Base-by-base conservation (phyloP, 306 rosid genomes). In the Pyrus betulifolia region DNA sequence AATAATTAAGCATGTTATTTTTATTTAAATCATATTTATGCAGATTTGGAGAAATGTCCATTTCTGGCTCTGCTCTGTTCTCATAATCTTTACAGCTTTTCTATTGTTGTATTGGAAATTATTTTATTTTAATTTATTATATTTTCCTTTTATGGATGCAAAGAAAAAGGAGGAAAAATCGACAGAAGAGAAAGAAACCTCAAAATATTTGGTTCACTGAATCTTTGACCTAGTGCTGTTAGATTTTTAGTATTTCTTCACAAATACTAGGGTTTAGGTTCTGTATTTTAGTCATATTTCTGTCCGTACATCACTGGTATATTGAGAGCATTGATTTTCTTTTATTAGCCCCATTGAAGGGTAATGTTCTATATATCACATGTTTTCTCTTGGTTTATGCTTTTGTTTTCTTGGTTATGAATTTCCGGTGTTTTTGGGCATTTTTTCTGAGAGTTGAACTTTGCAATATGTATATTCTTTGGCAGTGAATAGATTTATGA, bases 401-500 rank as follows among this genome's bases (percentile, higher is more conserved):
- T 8, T 38, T 11, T 18, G 3, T n/a, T n/a, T 10, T 28, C 27
- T 52, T 64, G 17, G 67, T 12, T 63, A 28, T 15, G 12, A 30
- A 63, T 30, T 14, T 21, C 4, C 14, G 1, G 19, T 63, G 4
- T 11, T 23, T 28, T 59, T 8, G 44, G 11, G 44, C 44, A 40
- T 40, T 40, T 40, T 35, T 42, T 42, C 45, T 9, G 45, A 9
- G 45, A 42, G 45, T 42, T 42, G 11, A 42, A 42, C 45, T 10
- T 42, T 42, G 12, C 45, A 42, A 42, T 42, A 42, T 9, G 45
- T 42, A 9, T 42, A 9, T 42, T 42, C 45, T 13, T 52, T 69
- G 19, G 55, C 79, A 84, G 93, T 79, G 78, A 76, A 42, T 61
- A 61, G 66, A 71, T 79, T 67, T 74, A 71, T 31, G 64, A 89